Conservation (phyloP, 2,329 filamentous ascomycete genomes). For the Fusarium keratoplasticum region DNA sequence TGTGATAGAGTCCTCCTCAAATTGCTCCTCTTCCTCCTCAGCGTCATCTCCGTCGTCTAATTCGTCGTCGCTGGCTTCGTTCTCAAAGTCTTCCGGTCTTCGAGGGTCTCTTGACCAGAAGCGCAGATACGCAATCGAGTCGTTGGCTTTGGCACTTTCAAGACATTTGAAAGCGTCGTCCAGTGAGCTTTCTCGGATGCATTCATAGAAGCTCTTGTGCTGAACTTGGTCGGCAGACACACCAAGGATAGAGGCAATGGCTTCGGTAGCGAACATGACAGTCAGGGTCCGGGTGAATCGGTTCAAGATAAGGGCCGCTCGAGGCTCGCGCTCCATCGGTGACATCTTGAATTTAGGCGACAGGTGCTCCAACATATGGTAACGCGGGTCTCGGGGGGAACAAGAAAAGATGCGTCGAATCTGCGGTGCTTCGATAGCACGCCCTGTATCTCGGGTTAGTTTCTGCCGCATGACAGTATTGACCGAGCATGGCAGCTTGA, state of each 20-base stretch:
- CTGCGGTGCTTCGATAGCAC: conserved; percentile 80
- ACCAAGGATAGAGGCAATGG: conserved; percentile 80
- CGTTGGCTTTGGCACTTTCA: conserved; percentile 88
- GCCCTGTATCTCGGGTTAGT: conserved; percentile 62
- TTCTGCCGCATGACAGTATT: not conserved
- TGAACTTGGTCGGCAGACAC: conserved; percentile 75
- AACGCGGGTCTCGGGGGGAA: conserved; percentile 84
- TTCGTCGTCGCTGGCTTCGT: conserved; percentile 54
- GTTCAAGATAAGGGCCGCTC: conserved; percentile 87
- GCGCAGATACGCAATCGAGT: conserved; percentile 89
- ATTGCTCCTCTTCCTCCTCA: conserved; percentile 9
- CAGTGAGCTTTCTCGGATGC: conserved; percentile 82
- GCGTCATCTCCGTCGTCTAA: conserved; percentile 13
- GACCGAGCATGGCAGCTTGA: not conserved
- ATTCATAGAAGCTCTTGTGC: conserved; percentile 87
- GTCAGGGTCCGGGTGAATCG: conserved; percentile 85
- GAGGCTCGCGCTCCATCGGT: conserved; percentile 77
- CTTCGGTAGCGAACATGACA: conserved; percentile 88
- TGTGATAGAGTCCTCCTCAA: not conserved
- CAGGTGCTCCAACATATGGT: conserved; percentile 89
- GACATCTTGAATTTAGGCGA: conserved; percentile 81
- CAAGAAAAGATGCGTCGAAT: conserved; percentile 84
- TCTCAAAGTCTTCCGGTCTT: conserved; percentile 62
- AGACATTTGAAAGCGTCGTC: conserved; percentile 81
- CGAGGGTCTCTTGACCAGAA: conserved; percentile 86